A percentile compares a stretch with the other conserved stretches of the same genome.
These are phyloP conservation scores for Apocynum venetum DNA, from an alignment of 257 asterid species.

Conservation along the genomic window DNA sequence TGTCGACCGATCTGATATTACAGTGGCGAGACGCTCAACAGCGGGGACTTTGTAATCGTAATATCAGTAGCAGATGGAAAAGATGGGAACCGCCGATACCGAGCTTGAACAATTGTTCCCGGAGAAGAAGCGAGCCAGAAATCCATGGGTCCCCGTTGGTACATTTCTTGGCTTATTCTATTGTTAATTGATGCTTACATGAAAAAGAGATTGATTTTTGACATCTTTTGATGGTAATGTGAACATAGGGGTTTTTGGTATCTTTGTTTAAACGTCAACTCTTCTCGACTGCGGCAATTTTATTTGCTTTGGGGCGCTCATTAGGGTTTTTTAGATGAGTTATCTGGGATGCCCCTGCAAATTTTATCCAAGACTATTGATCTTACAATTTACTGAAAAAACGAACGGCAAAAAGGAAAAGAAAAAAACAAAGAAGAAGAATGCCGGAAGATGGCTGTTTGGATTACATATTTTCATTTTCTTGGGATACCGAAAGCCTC, in stretches of 20 bases:
- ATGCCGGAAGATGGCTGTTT: neutral
- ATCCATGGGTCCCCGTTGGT: slow-evolving; percentile 86
- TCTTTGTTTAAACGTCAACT: neutral
- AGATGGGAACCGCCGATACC: slow-evolving; percentile 65
- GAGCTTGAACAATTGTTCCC: slow-evolving; percentile 65
- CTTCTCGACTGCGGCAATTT: neutral
- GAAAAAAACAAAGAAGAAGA: too few relatives aligned
- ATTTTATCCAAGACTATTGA: neutral
- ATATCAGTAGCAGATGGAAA: slow-evolving; percentile 16
- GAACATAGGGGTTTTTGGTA: neutral
- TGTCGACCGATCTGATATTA: neutral
- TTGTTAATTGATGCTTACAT: neutral
- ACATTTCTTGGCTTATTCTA: slow-evolving; percentile 16
- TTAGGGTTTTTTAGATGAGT: neutral
- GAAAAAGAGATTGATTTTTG: neutral
- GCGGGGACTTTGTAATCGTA: neutral
- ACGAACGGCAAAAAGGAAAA: neutral
- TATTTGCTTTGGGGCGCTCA: neutral
- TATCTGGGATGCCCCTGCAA: neutral
- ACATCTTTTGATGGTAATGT: neutral
- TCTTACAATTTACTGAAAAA: neutral
- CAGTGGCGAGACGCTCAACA: neutral
- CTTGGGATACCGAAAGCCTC: neutral
- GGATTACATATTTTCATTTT: neutral
- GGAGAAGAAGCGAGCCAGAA: slow-evolving; percentile 62